Evolutionary conservation across 2,329 filamentous ascomycete genomes (phyloP).

Genomic region (Ascochyta pisi): DNA sequence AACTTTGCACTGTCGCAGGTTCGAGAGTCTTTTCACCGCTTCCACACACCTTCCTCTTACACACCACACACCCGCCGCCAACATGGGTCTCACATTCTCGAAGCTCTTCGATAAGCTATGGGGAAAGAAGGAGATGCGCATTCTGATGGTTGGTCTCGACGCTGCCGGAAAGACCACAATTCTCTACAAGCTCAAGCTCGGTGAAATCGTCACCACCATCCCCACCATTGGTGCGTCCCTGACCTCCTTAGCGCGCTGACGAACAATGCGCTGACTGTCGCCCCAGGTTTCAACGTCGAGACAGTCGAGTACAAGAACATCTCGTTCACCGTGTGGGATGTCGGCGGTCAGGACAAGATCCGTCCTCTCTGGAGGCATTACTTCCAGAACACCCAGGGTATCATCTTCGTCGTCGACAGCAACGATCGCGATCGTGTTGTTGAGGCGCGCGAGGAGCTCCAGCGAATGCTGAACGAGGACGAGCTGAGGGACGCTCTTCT

Average conservation of each 20-base stretch:
- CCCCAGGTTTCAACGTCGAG: conserved; percentile 89
- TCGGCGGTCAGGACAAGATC: conserved; percentile 99
- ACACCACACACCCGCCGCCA: conserved; percentile 59
- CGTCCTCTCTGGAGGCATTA: conserved; percentile 97
- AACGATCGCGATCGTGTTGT: conserved; percentile 91
- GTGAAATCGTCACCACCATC: conserved; percentile 97
- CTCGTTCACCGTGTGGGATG: conserved; percentile 99
- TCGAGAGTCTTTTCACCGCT: conserved; percentile 47
- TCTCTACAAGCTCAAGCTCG: conserved; percentile 98
- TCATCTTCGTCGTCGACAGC: conserved; percentile 98
- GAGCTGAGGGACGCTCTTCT: conserved; percentile 97
- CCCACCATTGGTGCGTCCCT: conserved; percentile 77
- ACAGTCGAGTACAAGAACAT: conserved; percentile 99
- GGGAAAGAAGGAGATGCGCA: conserved; percentile 98
- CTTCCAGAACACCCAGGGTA: conserved; percentile 92
- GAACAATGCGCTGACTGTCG: conserved; percentile 33
- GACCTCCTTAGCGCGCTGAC: conserved; percentile 9
- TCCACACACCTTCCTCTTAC: conserved; percentile 28
- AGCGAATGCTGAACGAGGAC: conserved; percentile 96
- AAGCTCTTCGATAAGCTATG: conserved; percentile 99
- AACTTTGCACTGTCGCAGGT: conserved; percentile 33
- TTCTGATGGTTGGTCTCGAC: conserved; percentile 97
- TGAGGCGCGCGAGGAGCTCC: conserved; percentile 90
- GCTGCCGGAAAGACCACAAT: conserved; percentile 98
- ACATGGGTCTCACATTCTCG: conserved; percentile 91